These are phyloP conservation scores for Boechera stricta DNA, from an alignment of 345 rosid species.

Conservation along the genomic window DNA sequence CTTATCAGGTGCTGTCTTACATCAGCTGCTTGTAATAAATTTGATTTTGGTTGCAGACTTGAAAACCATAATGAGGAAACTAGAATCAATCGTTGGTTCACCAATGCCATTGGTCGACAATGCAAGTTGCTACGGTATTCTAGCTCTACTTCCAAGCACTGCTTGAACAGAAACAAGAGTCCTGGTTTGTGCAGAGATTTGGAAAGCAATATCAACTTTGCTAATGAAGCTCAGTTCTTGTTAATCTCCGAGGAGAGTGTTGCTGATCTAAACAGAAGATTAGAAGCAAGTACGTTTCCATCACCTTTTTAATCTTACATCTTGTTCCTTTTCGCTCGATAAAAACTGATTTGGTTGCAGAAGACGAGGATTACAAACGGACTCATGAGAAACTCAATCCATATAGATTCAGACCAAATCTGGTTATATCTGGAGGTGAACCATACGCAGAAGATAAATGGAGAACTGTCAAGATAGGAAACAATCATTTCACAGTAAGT, in stretches of 20 bases:
- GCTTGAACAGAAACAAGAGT: constrained; percentile 49
- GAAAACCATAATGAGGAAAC: constrained; percentile 56
- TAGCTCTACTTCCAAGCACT: constrained; percentile 45
- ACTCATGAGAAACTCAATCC: constrained; percentile 51
- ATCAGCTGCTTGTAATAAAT: constrained; percentile 15
- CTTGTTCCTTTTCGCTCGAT: constrained; percentile 9
- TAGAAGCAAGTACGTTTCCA: constrained; percentile 59
- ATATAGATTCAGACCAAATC: constrained; percentile 86
- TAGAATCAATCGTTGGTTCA: constrained; percentile 76
- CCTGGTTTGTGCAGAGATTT: constrained; percentile 65
- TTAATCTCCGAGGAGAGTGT: constrained; percentile 85
- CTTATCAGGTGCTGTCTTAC: neutral
- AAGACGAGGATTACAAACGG: constrained; percentile 43
- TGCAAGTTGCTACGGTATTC: constrained; percentile 65
- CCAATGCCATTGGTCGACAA: constrained; percentile 73
- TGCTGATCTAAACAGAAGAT: constrained; percentile 69
- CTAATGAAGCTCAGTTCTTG: constrained; percentile 93
- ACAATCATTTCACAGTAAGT: constrained; percentile 64
- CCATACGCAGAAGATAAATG: constrained; percentile 89
- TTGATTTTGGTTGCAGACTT: constrained; percentile 52
- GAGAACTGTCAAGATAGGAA: constrained; percentile 71
- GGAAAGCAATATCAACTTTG: constrained; percentile 66
- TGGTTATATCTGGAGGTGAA: constrained; percentile 75
- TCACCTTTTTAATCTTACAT: neutral
- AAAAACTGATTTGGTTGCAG: constrained; percentile 41